Conservation (phyloP, 768 basidiomycete species). For the Mycena pura region DNA sequence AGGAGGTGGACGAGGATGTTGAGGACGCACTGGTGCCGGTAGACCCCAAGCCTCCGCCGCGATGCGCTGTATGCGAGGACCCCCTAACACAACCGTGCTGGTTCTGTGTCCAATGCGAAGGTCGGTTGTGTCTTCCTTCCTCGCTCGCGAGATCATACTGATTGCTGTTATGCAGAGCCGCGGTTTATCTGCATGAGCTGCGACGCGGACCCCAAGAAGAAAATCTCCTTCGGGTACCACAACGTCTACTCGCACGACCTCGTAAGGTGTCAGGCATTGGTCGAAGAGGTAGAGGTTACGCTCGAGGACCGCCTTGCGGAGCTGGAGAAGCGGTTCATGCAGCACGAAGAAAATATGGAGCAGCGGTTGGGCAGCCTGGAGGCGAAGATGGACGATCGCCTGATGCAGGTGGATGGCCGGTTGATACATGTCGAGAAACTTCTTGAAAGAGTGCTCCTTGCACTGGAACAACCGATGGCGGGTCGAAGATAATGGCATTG, state of each 20-base stretch:
- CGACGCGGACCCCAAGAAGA: constrained; percentile 19
- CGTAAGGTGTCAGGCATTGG: constrained; percentile 17
- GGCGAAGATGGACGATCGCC: too few species aligned
- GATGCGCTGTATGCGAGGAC: constrained; percentile 17
- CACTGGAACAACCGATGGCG: too few species aligned
- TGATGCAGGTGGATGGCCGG: constrained; percentile 23
- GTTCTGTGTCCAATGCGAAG: constrained; percentile 31
- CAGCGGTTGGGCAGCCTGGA: constrained; percentile 13
- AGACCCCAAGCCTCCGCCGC: not conserved
- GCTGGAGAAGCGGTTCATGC: constrained; percentile 24
- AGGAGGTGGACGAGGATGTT: not conserved
- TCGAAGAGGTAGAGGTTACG: constrained; percentile 27
- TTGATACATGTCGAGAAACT: constrained; percentile 22
- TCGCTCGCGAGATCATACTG: not conserved
- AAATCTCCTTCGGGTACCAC: constrained; percentile 23
- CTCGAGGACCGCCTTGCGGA: constrained; percentile 26
- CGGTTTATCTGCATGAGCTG: constrained; percentile 31
- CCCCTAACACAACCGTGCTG: constrained; percentile 25
- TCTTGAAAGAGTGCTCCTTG: constrained; percentile 21
- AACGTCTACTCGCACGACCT: constrained; percentile 24
- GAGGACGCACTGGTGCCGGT: not conserved
- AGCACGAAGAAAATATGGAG: constrained; percentile 25
- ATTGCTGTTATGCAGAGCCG: constrained; percentile 9
- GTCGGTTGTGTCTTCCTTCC: not conserved
- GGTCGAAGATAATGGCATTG: too few species aligned